phyloP scores from a whole-genome alignment of 257 asterid genomes.

The Asclepias syriaca region DNA sequence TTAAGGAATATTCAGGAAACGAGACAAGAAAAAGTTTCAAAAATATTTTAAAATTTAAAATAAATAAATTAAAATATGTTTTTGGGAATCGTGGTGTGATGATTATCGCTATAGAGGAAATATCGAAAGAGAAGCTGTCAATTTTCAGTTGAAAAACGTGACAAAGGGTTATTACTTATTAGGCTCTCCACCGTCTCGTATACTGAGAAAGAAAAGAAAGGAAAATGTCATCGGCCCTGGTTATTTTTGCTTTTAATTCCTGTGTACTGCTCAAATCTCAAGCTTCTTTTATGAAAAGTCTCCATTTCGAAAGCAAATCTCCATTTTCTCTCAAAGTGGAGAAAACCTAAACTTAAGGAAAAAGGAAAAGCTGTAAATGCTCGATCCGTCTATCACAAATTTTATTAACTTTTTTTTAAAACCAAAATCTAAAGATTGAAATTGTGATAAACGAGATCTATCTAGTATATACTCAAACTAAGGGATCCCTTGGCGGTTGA shows the following conservation, averaged over 20 bases:
- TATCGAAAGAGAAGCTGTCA: neutral
- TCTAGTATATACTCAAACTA: neutral
- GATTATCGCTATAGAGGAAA: neutral
- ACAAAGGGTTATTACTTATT: neutral
- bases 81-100: neutral
- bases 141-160: neutral
- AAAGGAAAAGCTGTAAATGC: no score
- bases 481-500: conserved; percentile 28
- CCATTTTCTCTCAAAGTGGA: neutral
- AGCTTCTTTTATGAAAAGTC: neutral
- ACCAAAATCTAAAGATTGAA: neutral
- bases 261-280: neutral
- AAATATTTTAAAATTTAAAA: no score
- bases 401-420: neutral
- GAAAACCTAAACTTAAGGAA: neutral
- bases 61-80: no score
- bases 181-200: neutral
- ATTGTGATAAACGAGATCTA: no score
- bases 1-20: neutral
- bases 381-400: neutral
- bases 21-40: neutral
- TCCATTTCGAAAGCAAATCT: neutral
- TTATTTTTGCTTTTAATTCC: neutral
- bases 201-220: neutral
- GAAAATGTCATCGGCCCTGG: neutral